Evolutionary conservation across 208 protist species (phyloP), one percentile per base, ranked within the genome.

Genomic region (Leishmania guyanensis): DNA sequence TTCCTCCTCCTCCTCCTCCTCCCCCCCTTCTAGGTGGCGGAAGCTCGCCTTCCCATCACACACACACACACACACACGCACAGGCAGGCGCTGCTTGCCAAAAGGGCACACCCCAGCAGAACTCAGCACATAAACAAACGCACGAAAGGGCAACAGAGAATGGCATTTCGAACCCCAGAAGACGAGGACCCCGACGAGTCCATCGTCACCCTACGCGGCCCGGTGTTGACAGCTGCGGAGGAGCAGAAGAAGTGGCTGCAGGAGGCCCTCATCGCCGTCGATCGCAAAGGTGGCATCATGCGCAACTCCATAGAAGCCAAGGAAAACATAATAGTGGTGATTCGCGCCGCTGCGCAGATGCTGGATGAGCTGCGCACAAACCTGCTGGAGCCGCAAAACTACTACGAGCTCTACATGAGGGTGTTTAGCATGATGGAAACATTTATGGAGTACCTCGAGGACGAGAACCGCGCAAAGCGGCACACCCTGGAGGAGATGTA

Each of bases 321-420:
- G 53, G 74, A 90, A 22, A 84, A 91, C 36, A 71, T 88, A 14
- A 74, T 70, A 36, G 33, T 72, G 3, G 85, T 86, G 51, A 90
- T 98, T n/a, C 86, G 90, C 70, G 75, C 81, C 12, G 84, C 97
- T 33, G 87, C 90, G 69, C 88, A 88, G 80, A 98, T 99, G 93
- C 91, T 99, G 20, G 89, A 86, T 22, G 99, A 99, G 89, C 92
- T 99, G 12, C 89, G 98, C 77, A 99, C 97, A 1, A 92, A 88
- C 33, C 29, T 96, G 22, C 92, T 99, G 8, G 91, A 97, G 20
- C 99, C 99, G 58, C 99, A 99, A 83, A 94, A 96, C 81, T 99
- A 99, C 89, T 99, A 99, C 88, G 97, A 99, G 78, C 93, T 99
- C 0, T 99, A 99, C 88, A 95, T 99, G 83, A 91, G 88, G 46